Conservation (phyloP, 345 rosid genomes). For the Geranium rotundifolium region DNA sequence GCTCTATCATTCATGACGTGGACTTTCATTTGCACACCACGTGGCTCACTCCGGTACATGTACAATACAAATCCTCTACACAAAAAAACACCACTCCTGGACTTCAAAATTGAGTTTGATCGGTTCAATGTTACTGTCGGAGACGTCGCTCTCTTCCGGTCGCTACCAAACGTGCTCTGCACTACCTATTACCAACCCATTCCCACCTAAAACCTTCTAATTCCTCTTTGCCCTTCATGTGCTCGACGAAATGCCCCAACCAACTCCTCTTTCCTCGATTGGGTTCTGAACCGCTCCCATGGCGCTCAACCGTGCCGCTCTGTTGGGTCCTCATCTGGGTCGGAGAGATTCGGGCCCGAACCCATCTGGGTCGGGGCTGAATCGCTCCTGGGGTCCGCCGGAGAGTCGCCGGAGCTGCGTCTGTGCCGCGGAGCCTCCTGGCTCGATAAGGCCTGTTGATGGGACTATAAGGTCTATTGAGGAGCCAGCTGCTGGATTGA, state of each 20-base stretch:
- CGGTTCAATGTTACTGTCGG: too few relatives aligned
- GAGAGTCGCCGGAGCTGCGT: not conserved
- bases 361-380: conserved; percentile 7
- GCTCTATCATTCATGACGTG: too few relatives aligned
- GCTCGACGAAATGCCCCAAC: conserved; percentile 15
- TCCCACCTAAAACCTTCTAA: not conserved
- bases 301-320: conserved; percentile 15
- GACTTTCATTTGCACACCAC: too few relatives aligned
- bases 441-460: conserved; percentile 13
- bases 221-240: not conserved
- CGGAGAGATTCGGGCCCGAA: conserved; percentile 10
- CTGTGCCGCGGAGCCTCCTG: conserved; percentile 12
- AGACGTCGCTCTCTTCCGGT: not conserved
- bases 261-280: not conserved
- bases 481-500: conserved; percentile 14
- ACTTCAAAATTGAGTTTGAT: too few relatives aligned
- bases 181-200: not conserved
- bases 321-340: conserved; percentile 9
- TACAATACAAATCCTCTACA: too few relatives aligned
- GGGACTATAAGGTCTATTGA: conserved; percentile 12
- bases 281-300: conserved; percentile 3
- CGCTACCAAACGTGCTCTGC: conserved; percentile 1
- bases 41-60: too few relatives aligned
- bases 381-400: not conserved
- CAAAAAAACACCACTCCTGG: too few relatives aligned